Percentiles rank a stretch among this genome's conserved stretches.
These are phyloP conservation scores for Casuarina cunninghamiana DNA, from an alignment of 306 rosid genomes.

Conservation along the genomic window DNA sequence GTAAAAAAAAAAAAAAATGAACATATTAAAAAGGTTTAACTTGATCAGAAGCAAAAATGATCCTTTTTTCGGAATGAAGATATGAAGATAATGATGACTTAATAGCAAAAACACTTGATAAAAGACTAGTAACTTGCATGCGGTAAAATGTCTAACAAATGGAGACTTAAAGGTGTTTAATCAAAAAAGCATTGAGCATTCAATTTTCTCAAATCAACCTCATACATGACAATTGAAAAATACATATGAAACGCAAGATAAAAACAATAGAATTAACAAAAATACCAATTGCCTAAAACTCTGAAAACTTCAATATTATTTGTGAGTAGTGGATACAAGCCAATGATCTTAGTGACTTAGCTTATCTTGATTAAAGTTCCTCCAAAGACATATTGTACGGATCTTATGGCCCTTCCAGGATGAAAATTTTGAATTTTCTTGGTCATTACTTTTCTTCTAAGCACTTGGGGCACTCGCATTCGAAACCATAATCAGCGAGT, in stretches of 20 bases:
- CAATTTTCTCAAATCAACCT: neutral
- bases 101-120: too few species aligned
- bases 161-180: neutral
- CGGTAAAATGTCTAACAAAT: neutral
- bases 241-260: neutral
- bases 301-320: neutral
- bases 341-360: neutral
- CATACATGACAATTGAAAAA: neutral
- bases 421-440: neutral
- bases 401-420: neutral
- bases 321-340: neutral
- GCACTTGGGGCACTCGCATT: slow-evolving; percentile 75
- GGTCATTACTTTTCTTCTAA: slow-evolving; percentile 47
- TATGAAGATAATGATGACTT: too few species aligned
- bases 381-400: slow-evolving; percentile 2
- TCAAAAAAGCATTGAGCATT: neutral
- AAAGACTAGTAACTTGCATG: too few species aligned
- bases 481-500: slow-evolving; percentile 85
- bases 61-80: too few species aligned
- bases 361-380: slow-evolving; percentile 4
- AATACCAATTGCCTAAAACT: neutral
- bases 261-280: neutral
- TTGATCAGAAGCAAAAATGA: too few species aligned
- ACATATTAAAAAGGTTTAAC: too few species aligned
- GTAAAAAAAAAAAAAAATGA: too few species aligned